These are phyloP conservation scores for Zychaea mexicana DNA, from an alignment of 371 early-diverging fungal genomes.

Conservation along the genomic window DNA sequence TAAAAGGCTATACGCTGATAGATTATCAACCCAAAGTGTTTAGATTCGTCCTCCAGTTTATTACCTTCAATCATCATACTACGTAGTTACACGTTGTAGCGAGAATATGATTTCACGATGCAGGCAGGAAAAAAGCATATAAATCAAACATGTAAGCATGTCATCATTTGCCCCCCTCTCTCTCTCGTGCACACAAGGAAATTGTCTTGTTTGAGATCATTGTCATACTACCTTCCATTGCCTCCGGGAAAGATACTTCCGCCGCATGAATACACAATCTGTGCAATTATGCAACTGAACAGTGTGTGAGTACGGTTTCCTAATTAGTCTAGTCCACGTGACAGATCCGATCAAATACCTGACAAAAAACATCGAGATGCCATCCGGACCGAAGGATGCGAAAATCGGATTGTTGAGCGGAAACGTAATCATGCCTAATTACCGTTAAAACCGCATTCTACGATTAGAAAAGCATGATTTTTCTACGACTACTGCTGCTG, in stretches of 20 bases:
- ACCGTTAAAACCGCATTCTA: background rate
- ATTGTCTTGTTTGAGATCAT: background rate
- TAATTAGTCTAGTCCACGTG: too few relatives aligned
- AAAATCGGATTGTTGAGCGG: slow-evolving; percentile 80
- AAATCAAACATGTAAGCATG: too few relatives aligned
- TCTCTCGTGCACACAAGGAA: background rate
- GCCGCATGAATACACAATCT: slow-evolving; percentile 83
- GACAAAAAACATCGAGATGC: slow-evolving; percentile 92
- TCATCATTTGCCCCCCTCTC: background rate
- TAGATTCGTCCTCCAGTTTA: background rate
- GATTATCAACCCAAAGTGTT: background rate
- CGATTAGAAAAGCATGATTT: too few relatives aligned
- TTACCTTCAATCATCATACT: slow-evolving; percentile 16
- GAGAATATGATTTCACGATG: background rate
- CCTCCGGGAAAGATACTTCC: slow-evolving; percentile 90
- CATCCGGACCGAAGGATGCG: slow-evolving; percentile 82
- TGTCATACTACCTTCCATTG: slow-evolving; percentile 78
- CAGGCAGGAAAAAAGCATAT: background rate
- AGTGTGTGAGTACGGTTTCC: too few relatives aligned
- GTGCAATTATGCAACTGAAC: slow-evolving; percentile 82
- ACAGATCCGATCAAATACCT: slow-evolving; percentile 52
- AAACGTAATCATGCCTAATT: slow-evolving; percentile 86
- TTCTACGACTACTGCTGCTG: too few relatives aligned
- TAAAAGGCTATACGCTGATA: too few relatives aligned
- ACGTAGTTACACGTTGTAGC: background rate